Base-by-base conservation (phyloP, 2,329 filamentous ascomycete species). In the Grosmannia serpens region DNA sequence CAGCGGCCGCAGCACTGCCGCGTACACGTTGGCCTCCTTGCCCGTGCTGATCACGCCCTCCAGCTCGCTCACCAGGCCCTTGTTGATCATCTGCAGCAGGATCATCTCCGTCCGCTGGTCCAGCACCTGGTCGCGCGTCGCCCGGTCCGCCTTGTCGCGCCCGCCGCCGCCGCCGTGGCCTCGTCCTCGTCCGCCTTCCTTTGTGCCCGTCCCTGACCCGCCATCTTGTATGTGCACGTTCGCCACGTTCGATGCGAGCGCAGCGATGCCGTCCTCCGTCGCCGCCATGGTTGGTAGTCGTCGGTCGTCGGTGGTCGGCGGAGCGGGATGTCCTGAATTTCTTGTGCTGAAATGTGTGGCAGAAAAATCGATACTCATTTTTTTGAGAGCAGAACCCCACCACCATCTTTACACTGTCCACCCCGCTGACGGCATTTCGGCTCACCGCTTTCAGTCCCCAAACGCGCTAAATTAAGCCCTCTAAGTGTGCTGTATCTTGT, bases 1-100 rank as follows among this genome's bases (percentile, higher is more conserved):
- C 8, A 83, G 76, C 1, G 77, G 74, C 55, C 83, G 76, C 3
- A 84, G 81, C 13, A 95, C 80, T 22, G 92, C 91, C 63, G 95
- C 90, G 74, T 99, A 99, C 29, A 99, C 94, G 70, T 99, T 99
- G 61, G 94, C 94, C 73, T 99, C 94, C 71, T 99, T 99, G 58
- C 94, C 94, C 0, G 94, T 99, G 61, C 90, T 96, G 65, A 99
- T 82, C 69, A 94, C 94, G 53, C 95, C 94, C 70, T 99, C 91
- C 56, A 99, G 86, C 71, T 96, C 91, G 59, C 87, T 89, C 55
- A 99, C 85, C 62, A 92, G 79, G 61, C 90, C 87, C 38, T 90
- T 85, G 71, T 97, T 96, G 76, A 97, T 92, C 81, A 99, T 90
- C 74, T 96, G 90, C 63, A 96, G 78, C 57, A 99, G 77, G 61